These are phyloP conservation scores for Rhododendron williamsianum DNA, from an alignment of 148 eudicot genomes.

Conservation along the genomic window DNA sequence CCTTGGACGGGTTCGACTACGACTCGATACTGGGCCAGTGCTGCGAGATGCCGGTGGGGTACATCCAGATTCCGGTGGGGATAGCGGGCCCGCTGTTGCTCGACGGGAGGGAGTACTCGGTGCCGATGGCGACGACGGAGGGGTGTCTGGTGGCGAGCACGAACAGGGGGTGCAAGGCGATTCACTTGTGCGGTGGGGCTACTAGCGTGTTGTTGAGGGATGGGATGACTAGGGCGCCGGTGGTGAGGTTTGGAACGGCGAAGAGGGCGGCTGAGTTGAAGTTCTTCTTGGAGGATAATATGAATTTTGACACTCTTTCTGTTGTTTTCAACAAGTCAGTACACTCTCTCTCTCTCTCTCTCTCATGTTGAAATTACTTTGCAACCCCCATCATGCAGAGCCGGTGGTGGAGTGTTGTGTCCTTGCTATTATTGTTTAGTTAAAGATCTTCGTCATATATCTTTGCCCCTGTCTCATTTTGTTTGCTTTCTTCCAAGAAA, in stretches of 20 bases:
- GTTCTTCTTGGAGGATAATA: constrained; percentile 33
- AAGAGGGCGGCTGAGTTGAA: constrained; percentile 43
- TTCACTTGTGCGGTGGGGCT: constrained; percentile 37
- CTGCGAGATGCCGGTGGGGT: constrained; percentile 50
- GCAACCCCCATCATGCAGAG: no score
- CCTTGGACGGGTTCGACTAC: constrained; percentile 38
- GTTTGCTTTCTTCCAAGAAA: no score
- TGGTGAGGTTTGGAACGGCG: constrained; percentile 35
- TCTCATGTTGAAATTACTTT: no score
- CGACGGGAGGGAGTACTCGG: constrained; percentile 35
- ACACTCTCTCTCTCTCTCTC: background rate
- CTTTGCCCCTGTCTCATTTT: no score
- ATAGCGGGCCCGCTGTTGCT: constrained; percentile 42
- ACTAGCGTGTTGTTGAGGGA: constrained; percentile 33
- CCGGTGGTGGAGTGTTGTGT: no score
- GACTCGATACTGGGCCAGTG: constrained; percentile 43
- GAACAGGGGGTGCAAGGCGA: constrained; percentile 45
- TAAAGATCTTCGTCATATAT: no score
- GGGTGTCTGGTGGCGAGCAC: constrained; percentile 49
- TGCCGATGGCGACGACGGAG: constrained; percentile 53
- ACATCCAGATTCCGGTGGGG: constrained; percentile 47
- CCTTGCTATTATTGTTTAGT: no score
- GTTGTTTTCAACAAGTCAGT: constrained; percentile 39
- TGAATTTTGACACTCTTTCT: constrained; percentile 29
- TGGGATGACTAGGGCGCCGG: constrained; percentile 46